Conservation (phyloP, 2,329 filamentous ascomycete species). For the Sporothrix phasma region DNA sequence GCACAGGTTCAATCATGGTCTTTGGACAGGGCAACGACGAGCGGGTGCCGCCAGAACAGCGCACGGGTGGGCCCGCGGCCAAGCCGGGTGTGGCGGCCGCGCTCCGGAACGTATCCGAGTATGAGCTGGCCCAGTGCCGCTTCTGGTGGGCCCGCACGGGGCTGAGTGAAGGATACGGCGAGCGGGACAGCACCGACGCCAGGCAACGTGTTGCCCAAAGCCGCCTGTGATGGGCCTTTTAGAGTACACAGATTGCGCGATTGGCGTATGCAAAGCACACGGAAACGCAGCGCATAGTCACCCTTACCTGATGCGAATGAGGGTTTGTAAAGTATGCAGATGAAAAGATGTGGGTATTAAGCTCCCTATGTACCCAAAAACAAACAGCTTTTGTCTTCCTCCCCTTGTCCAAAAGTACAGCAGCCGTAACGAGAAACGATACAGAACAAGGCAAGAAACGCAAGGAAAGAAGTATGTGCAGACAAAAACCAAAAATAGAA, state of each 20-base stretch:
- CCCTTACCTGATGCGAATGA: no score
- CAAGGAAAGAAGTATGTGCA: not conserved
- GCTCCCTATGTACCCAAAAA: not conserved
- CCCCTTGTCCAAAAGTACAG: not conserved
- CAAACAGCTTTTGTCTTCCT: not conserved
- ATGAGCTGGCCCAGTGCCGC: slow-evolving; percentile 39
- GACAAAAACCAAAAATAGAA: not conserved
- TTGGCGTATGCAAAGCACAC: no score
- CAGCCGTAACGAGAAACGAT: not conserved
- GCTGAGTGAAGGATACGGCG: slow-evolving; percentile 36
- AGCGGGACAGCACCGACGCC: not conserved
- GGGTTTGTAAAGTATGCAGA: not conserved
- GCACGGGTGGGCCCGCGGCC: slow-evolving; percentile 23
- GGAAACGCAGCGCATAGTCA: no score
- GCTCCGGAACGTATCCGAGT: slow-evolving; percentile 32
- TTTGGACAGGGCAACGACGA: slow-evolving; percentile 54
- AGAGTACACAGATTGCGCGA: no score
- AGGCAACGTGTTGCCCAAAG: not conserved
- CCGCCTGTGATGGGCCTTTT: not conserved
- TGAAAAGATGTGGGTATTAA: not conserved
- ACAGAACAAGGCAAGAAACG: not conserved
- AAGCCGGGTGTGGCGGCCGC: slow-evolving; percentile 34
- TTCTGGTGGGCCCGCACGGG: slow-evolving; percentile 52
- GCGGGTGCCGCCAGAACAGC: slow-evolving; percentile 23
- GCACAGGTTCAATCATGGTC: slow-evolving; percentile 27